Conservation (phyloP, 495 filamentous ascomycete genomes). For the Bacidia rubella region DNA sequence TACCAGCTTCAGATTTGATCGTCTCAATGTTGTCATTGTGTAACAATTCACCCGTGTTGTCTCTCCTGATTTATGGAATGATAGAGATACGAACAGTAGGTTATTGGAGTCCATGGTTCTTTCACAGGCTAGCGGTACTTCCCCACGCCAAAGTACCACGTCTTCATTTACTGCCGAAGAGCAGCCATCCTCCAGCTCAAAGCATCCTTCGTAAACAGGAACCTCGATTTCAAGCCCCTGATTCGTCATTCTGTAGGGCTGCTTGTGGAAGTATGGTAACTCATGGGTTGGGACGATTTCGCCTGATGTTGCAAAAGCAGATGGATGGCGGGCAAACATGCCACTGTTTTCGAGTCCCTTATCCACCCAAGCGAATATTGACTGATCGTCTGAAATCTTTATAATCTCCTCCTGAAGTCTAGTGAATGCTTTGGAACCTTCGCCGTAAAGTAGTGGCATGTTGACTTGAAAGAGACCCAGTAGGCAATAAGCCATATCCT, state of each 20-base stretch:
- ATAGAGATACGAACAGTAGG: neutral
- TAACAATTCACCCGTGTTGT: neutral
- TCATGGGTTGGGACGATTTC: neutral
- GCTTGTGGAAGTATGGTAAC: neutral
- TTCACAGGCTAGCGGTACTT: neutral
- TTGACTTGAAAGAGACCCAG: constrained; percentile 31
- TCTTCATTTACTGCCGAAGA: neutral
- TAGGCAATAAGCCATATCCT: constrained; percentile 32
- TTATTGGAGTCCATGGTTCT: neutral
- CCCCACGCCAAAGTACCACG: neutral
- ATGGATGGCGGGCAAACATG: neutral
- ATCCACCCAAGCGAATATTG: constrained; percentile 18
- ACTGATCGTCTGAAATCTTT: constrained; percentile 15
- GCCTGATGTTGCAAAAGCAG: neutral
- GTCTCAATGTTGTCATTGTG: neutral
- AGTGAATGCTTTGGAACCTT: constrained; percentile 24
- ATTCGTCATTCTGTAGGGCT: constrained; percentile 2
- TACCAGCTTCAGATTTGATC: neutral
- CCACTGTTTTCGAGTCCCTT: neutral
- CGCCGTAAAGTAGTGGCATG: constrained; percentile 34
- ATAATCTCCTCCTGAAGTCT: constrained; percentile 28
- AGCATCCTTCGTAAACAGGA: neutral
- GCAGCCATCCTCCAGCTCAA: neutral
- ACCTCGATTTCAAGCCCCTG: neutral
- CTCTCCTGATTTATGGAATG: neutral